Base-by-base conservation (phyloP, 805 yeast genomes). In the Hanseniaspora mollemarum region DNA sequence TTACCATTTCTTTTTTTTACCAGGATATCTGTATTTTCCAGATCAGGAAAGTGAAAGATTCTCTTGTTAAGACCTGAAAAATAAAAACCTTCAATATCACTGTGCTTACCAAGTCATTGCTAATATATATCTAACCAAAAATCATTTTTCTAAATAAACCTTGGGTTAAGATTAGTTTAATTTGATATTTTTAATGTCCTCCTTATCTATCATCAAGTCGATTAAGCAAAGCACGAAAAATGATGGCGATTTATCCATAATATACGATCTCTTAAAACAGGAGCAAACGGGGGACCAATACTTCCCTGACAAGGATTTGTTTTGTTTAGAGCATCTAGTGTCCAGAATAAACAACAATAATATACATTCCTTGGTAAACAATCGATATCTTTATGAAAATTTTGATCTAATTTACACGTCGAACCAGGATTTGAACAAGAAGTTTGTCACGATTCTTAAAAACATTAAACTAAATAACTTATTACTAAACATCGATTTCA, bases 301-400 rank as follows among this genome's bases (percentile, higher is more conserved):
- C 50, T 69, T 83, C 13, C 88, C 87, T 8, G 74, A 78, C 52
- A 67, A 67, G 49, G 71, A 72, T 22, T 59, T 63, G 0, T 83
- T 83, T 55, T 64, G 81, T 3, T 67, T 81, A 45, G 84, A 79
- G 43, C 66, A 83, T 31, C 54, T 82, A 1, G 69, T 76, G 46
- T 86, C 81, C 58, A 67, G 87, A 50, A 62, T 82, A 58, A 73
- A 74, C 52, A 84, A 78, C 51, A 54, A 55, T 9, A 45, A 37
- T 5, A 22, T 9, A 21, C 21, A 45, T 1, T 15, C 31, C 19
- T 10, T 37, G 19, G 31, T 39, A 12, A 46, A 46, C 22, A 39
- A 39, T 9, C 24, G 16, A 6, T n/a, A 31, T 4, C 5, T 46
- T 21, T 46, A 46, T 41, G 39, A 31, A 31, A 46, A 19, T 24